Evolutionary conservation across 2,329 filamentous ascomycete species (phyloP), one percentile per base, ranked within the genome.

Genomic region (Trematosphaeria pertusa): DNA sequence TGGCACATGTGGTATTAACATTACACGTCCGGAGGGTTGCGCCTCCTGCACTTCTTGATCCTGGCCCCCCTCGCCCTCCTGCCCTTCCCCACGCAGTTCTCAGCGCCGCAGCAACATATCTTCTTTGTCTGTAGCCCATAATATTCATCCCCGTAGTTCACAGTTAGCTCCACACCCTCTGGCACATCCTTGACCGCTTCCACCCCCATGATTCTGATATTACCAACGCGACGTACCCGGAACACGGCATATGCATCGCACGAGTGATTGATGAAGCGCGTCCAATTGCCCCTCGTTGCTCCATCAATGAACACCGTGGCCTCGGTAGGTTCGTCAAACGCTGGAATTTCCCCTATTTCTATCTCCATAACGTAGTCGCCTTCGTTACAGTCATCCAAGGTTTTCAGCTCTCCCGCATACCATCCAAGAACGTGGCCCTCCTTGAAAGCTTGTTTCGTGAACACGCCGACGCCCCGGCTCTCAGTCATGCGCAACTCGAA

Each of bases 1-100:
- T n/a, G n/a, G n/a, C n/a, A n/a, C n/a, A n/a, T n/a, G n/a, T n/a
- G n/a, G n/a, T n/a, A n/a, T n/a, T n/a, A n/a, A n/a, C n/a, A n/a
- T n/a, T n/a, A n/a, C n/a, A n/a, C n/a, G n/a, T n/a, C n/a, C 24
- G 24, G 8, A 28, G 64, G 38, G 4, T 12, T 19, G 62, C 1
- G 52, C 56, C 4, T 62, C 67, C 1, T 73, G 70, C 46, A 56
- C 58, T 17, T 51, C 54, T 6, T 73, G 69, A 44, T 35, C 19
- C 40, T 52, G 17, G 10, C 2, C 8, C 18, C n/a, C 32, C 12
- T 30, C 19, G 24, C 19, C n/a, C 35, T 18, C 12, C 12, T 28
- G 20, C 17, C 32, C 26, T 22, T 45, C 24, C 45, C 30, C 4
- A 59, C 43, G 38, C 54, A 59, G 7, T 30, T 44, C 32, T 12